Conservation (phyloP, 306 rosid species). For the Casuarina cunninghamiana region DNA sequence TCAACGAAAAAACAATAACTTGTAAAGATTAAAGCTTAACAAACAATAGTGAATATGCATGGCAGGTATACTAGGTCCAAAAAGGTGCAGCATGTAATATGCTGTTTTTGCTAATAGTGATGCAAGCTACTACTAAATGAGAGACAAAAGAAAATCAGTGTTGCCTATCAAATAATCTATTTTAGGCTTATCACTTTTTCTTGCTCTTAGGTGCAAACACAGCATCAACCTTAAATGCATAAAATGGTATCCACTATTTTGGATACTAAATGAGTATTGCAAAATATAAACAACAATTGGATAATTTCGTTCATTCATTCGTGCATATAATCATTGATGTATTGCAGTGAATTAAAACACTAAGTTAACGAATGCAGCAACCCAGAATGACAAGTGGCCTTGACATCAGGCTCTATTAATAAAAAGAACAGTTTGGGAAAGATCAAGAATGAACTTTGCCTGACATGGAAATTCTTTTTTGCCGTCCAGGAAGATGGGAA, state of each 20-base stretch:
- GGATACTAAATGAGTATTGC: neutral
- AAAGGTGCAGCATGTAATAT: neutral
- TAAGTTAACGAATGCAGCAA: neutral
- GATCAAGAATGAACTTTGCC: neutral
- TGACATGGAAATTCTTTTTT: neutral
- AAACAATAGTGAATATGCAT: neutral
- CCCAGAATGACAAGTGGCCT: neutral
- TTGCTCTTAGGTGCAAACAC: neutral
- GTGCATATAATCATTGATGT: neutral
- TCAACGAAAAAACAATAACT: neutral
- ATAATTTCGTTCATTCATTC: neutral
- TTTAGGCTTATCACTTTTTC: neutral
- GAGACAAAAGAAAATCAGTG: neutral
- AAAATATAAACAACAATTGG: neutral
- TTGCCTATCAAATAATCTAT: neutral
- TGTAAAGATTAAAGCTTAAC: neutral
- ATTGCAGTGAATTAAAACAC: neutral
- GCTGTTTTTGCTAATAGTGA: neutral
- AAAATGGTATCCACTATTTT: neutral
- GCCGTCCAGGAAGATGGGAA: conserved; percentile 11
- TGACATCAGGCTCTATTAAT: neutral
- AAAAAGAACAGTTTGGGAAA: neutral
- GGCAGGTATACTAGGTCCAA: neutral
- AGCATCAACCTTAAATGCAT: neutral
- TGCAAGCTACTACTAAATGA: neutral